A percentile compares a stretch with the other conserved stretches of the same genome.
Evolutionary conservation across 2,329 filamentous ascomycete genomes (phyloP).

Genomic region (Zymoseptoria pseudotritici): DNA sequence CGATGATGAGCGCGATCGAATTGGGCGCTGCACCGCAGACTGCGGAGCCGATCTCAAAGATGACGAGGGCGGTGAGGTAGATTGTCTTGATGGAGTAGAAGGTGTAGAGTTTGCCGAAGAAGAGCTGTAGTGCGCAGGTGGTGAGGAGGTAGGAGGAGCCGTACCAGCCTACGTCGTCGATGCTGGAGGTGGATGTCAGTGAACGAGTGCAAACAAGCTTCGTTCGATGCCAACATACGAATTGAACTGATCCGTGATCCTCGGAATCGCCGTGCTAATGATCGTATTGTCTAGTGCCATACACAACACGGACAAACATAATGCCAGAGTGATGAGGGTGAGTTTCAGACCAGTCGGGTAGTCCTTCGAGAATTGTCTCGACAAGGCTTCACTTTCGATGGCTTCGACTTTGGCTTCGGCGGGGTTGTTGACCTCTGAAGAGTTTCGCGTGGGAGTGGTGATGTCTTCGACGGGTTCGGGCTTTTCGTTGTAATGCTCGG

Average conservation of each 20-base stretch:
- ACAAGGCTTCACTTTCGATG: slow-evolving; percentile 10
- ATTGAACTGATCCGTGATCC: slow-evolving; percentile 43
- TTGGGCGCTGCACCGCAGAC: slow-evolving; percentile 46
- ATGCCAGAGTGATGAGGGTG: slow-evolving; percentile 29
- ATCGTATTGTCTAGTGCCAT: slow-evolving; percentile 40
- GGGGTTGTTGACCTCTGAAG: slow-evolving; percentile 5
- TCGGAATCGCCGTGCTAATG: slow-evolving; percentile 42
- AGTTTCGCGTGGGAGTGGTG: background rate
- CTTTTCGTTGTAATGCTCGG: slow-evolving; percentile 12
- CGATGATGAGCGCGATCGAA: slow-evolving; percentile 44
- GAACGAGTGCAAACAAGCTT: background rate
- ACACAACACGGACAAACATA: slow-evolving; percentile 31
- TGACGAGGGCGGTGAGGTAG: slow-evolving; percentile 37
- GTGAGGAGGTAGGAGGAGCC: slow-evolving; percentile 40
- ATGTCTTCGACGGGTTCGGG: slow-evolving; percentile 1
- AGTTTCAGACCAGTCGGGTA: slow-evolving; percentile 31
- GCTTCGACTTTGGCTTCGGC: slow-evolving; percentile 14
- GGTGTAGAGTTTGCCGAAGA: slow-evolving; percentile 43
- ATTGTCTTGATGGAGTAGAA: slow-evolving; percentile 43
- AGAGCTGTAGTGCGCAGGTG: slow-evolving; percentile 35
- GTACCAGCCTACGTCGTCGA: slow-evolving; percentile 42
- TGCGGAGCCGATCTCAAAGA: slow-evolving; percentile 47
- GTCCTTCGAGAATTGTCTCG: slow-evolving; percentile 3
- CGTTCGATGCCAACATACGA: slow-evolving; percentile 37
- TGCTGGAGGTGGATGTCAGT: slow-evolving; percentile 12